Conservation (phyloP, 2,329 filamentous ascomycete species). For the Tolypocladium capitatum region DNA sequence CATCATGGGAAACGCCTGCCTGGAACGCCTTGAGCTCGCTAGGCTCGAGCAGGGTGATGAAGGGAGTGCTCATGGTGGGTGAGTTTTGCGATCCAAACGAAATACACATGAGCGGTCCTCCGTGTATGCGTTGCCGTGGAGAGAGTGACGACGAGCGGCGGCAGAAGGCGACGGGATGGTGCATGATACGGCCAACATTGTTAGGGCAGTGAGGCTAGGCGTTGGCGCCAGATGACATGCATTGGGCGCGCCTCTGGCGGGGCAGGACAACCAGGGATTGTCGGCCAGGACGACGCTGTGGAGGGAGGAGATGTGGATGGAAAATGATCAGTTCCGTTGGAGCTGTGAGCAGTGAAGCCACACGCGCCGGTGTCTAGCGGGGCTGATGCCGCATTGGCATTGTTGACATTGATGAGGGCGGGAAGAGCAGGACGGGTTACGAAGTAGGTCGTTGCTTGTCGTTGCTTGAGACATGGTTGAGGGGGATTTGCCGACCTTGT, state of each 20-base stretch:
- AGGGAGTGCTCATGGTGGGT: slow-evolving; percentile 33
- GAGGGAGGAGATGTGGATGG: not conserved
- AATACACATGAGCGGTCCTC: not conserved
- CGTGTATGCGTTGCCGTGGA: not conserved
- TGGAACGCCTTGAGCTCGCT: slow-evolving; percentile 35
- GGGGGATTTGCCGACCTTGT: no score
- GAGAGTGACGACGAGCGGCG: no score
- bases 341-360: not conserved
- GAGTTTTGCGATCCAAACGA: not conserved
- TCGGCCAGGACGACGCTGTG: not conserved
- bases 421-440: not conserved
- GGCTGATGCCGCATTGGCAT: not conserved
- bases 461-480: not conserved
- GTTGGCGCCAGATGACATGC: not conserved
- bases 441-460: not conserved
- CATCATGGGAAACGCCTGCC: slow-evolving; percentile 20
- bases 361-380: not conserved
- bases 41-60: slow-evolving; percentile 34
- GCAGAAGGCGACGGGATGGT: not conserved
- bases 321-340: not conserved
- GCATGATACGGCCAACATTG: not conserved
- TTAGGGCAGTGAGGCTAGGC: not conserved
- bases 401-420: not conserved
- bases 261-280: not conserved
- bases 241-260: not conserved